A percentile compares a stretch with the other conserved stretches of the same genome.
These are phyloP conservation scores for Aspergillus panamensis DNA, from an alignment of 495 filamentous ascomycete species.

Conservation along the genomic window DNA sequence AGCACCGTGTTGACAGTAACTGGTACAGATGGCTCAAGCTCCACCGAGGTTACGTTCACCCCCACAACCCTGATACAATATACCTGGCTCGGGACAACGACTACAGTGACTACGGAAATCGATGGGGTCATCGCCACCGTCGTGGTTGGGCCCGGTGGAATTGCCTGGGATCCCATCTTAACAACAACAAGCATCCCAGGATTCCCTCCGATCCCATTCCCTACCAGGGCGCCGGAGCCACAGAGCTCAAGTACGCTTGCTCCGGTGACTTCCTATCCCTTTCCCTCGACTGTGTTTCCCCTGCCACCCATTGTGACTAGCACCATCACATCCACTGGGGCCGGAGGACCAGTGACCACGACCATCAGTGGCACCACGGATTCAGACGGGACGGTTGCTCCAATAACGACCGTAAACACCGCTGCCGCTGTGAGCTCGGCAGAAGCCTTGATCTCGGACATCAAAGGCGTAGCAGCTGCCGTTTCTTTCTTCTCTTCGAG, in stretches of 20 bases:
- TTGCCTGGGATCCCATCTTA: background rate
- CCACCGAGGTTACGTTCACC: background rate
- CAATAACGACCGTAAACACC: background rate
- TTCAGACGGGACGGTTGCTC: background rate
- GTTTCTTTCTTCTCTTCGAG: background rate
- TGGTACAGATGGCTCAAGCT: background rate
- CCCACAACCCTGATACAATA: background rate
- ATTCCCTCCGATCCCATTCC: background rate
- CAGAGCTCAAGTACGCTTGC: background rate
- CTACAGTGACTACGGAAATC: background rate
- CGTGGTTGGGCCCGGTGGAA: background rate
- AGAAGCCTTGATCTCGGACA: background rate
- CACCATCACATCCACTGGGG: background rate
- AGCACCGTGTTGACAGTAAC: background rate
- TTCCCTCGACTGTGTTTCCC: background rate
- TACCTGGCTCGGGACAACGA: background rate
- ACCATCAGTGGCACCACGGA: constrained; percentile 1
- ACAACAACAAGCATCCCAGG: background rate
- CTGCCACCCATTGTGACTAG: background rate
- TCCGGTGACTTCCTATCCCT: background rate
- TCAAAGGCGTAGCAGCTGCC: background rate
- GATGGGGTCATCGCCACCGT: background rate
- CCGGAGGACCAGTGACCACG: background rate
- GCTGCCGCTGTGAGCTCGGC: background rate
- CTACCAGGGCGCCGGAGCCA: background rate